phyloP scores from a whole-genome alignment of 768 basidiomycete genomes.

The Naganishia vaughanmartiniae region DNA sequence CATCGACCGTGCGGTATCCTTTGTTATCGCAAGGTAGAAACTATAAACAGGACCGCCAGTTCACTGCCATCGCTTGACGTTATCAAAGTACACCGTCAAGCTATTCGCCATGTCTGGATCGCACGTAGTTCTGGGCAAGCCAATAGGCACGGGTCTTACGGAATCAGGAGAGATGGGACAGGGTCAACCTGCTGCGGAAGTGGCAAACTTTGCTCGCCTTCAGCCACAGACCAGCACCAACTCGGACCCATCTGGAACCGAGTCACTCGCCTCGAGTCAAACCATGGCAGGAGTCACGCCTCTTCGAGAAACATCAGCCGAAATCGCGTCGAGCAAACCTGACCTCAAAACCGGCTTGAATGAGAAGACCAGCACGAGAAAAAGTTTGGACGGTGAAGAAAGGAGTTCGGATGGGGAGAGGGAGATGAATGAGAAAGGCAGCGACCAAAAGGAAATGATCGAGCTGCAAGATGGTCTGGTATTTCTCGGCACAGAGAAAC shows the following conservation, averaged over 20 bases:
- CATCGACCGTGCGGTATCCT: neutral
- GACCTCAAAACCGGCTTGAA: neutral
- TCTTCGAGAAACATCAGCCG: neutral
- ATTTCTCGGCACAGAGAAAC: slow-evolving; percentile 27
- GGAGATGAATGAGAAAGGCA: neutral
- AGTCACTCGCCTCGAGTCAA: slow-evolving; percentile 13
- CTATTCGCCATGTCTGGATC: slow-evolving; percentile 14
- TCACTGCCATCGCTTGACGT: neutral
- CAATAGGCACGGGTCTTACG: neutral
- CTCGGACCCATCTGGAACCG: neutral
- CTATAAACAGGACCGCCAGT: neutral
- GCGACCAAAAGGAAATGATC: slow-evolving; percentile 10
- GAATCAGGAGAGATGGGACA: neutral
- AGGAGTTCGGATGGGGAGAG: neutral
- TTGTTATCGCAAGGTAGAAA: neutral
- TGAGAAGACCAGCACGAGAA: neutral
- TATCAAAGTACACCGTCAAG: neutral
- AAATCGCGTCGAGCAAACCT: no score
- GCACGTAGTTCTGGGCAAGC: slow-evolving; percentile 1
- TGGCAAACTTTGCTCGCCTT: neutral
- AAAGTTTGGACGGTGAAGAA: neutral
- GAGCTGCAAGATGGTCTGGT: slow-evolving; percentile 25
- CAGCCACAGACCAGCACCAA: neutral
- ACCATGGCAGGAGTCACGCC: neutral
- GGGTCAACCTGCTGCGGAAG: neutral